phyloP scores from a whole-genome alignment of 768 basidiomycete genomes.

The Macrolepiota albuminosa region DNA sequence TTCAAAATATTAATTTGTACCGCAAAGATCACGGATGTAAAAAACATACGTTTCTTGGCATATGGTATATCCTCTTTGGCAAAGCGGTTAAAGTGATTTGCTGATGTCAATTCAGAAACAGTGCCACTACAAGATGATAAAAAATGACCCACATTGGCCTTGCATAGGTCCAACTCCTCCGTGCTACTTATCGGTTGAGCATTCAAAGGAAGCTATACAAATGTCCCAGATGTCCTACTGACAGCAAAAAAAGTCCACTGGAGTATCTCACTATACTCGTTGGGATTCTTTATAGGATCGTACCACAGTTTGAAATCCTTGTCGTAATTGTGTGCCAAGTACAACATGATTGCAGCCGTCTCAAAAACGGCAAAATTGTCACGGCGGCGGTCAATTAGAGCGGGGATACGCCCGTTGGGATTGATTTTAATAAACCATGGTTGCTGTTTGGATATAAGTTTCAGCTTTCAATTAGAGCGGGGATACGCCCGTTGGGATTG shows the following conservation, averaged over 20 bases:
- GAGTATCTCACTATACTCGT: slow-evolving; percentile 65
- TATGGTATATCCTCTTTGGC: slow-evolving; percentile 69
- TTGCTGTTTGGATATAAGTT: slow-evolving; percentile 27
- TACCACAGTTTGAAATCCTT: slow-evolving; percentile 58
- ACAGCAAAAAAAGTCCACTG: slow-evolving; percentile 90
- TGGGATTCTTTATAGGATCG: slow-evolving; percentile 42
- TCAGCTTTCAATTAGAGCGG: slow-evolving; percentile 50
- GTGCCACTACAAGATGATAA: background rate
- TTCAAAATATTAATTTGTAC: slow-evolving; percentile 22
- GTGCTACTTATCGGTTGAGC: slow-evolving; percentile 40
- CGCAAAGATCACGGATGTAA: background rate
- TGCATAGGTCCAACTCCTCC: slow-evolving; percentile 89
- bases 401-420: slow-evolving; percentile 71
- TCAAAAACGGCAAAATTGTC: slow-evolving; percentile 70
- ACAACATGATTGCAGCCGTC: slow-evolving; percentile 78
- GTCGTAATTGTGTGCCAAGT: slow-evolving; percentile 79
- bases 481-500: slow-evolving; percentile 74
- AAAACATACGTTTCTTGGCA: slow-evolving; percentile 52
- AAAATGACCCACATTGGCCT: slow-evolving; percentile 43
- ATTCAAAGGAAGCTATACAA: background rate
- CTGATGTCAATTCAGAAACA: slow-evolving; percentile 22
- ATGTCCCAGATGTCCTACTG: slow-evolving; percentile 13
- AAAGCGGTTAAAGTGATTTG: slow-evolving; percentile 64
- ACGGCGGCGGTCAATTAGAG: slow-evolving; percentile 55
- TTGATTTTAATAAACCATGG: slow-evolving; percentile 74